These are phyloP conservation scores for Leishmania lainsoni DNA, from an alignment of 208 protist species.

Conservation along the genomic window DNA sequence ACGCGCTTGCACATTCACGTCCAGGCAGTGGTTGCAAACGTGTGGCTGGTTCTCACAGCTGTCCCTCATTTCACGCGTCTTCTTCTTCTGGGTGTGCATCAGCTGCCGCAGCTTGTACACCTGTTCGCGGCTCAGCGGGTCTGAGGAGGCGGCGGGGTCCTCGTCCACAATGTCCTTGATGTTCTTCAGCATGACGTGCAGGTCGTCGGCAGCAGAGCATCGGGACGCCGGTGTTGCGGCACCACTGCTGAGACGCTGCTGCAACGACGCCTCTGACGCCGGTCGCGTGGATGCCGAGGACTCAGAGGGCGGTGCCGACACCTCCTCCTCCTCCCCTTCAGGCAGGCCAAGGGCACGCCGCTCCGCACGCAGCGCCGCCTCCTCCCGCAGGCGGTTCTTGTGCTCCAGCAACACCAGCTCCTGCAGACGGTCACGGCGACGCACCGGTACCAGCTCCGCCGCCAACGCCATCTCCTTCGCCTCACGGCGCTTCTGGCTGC, in stretches of 20 bases:
- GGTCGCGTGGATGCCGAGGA: slow-evolving; percentile 28
- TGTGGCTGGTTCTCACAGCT: slow-evolving; percentile 61
- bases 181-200: slow-evolving; percentile 47
- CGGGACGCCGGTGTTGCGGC: slow-evolving; percentile 36
- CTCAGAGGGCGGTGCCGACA: slow-evolving; percentile 13
- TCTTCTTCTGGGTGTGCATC: slow-evolving; percentile 72
- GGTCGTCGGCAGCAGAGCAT: slow-evolving; percentile 72
- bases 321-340: slow-evolving; percentile 37
- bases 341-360: slow-evolving; percentile 57
- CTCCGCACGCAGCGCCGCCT: slow-evolving; percentile 58
- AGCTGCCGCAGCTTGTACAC: slow-evolving; percentile 60
- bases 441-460: slow-evolving; percentile 70
- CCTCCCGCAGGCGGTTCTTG: slow-evolving; percentile 65
- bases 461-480: slow-evolving; percentile 64
- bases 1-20: slow-evolving; percentile 68
- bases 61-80: slow-evolving; percentile 55
- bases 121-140: slow-evolving; percentile 50
- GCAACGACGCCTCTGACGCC: slow-evolving; percentile 22
- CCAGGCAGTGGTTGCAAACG: slow-evolving; percentile 74
- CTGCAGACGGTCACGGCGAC: slow-evolving; percentile 87
- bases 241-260: slow-evolving; percentile 39
- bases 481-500: slow-evolving; percentile 66
- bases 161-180: slow-evolving; percentile 66
- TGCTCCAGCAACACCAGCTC: slow-evolving; percentile 87
- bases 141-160: slow-evolving; percentile 17